phyloP scores from a whole-genome alignment of 208 protist species.

The Leishmania gerbilli region DNA sequence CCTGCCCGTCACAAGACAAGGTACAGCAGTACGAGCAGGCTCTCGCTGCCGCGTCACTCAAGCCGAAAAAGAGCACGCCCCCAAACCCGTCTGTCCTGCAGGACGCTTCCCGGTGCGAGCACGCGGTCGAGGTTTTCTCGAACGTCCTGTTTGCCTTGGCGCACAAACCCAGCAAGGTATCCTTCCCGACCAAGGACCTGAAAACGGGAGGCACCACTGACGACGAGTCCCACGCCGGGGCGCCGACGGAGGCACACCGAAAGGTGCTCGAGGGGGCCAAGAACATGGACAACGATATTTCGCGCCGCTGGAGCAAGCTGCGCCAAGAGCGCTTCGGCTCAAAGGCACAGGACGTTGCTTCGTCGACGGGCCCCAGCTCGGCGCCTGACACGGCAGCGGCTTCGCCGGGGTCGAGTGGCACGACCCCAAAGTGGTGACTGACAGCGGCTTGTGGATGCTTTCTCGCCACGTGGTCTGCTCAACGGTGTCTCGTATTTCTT shows the following conservation, averaged over 20 bases:
- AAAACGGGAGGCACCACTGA: conserved; percentile 3
- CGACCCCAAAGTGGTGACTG: conserved; percentile 58
- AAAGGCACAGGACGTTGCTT: conserved; percentile 48
- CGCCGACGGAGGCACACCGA: conserved; percentile 47
- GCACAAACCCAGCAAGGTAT: conserved; percentile 83
- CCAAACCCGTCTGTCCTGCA: conserved; percentile 32
- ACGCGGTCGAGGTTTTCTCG: conserved; percentile 58
- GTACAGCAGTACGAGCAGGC: conserved; percentile 44
- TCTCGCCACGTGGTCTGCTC: too few species aligned
- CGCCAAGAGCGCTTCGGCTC: conserved; percentile 36
- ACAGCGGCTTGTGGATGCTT: background rate
- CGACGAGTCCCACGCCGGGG: conserved; percentile 22
- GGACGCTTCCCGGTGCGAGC: conserved; percentile 64
- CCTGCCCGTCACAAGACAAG: conserved; percentile 40
- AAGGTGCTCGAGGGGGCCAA: conserved; percentile 48
- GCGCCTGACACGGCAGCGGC: conserved; percentile 2
- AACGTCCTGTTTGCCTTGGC: conserved; percentile 59
- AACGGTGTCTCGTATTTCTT: too few species aligned
- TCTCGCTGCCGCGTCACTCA: background rate
- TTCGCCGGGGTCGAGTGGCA: conserved; percentile 31
- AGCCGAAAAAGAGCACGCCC: conserved; percentile 13
- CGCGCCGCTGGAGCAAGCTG: conserved; percentile 53
- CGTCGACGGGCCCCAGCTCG: background rate
- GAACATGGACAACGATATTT: conserved; percentile 50
- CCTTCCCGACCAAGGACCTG: conserved; percentile 32